A percentile compares a stretch with the other conserved stretches of the same genome.
Evolutionary conservation across 441 rosid species (phyloP).

Genomic region (Codiaeum variegatum): DNA sequence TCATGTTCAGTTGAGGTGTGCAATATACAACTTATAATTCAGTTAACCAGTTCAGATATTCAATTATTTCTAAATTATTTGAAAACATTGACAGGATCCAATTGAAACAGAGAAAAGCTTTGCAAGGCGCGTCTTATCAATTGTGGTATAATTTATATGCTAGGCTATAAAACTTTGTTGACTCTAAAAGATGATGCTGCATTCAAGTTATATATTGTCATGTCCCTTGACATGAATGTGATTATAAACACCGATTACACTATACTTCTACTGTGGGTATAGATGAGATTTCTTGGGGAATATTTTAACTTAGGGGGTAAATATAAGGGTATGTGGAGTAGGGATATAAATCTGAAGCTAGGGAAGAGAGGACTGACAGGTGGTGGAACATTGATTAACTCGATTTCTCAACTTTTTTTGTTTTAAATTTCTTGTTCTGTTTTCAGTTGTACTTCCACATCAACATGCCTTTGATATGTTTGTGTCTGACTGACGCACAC

Average conservation of each 20-base stretch:
- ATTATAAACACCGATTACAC: background rate
- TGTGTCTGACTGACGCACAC: background rate
- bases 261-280: background rate
- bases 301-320: background rate
- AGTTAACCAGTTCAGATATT: constrained; percentile 6
- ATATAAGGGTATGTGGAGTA: background rate
- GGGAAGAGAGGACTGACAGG: background rate
- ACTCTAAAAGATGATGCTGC: background rate
- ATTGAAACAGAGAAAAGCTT: constrained; percentile 79
- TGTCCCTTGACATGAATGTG: background rate
- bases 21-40: constrained; percentile 3
- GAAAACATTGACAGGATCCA: constrained; percentile 62
- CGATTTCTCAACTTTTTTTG: background rate
- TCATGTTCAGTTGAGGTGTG: constrained; percentile 86
- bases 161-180: background rate
- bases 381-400: background rate
- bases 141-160: constrained; percentile 54
- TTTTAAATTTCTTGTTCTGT: no score
- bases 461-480: background rate
- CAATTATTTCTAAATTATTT: constrained; percentile 23
- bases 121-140: constrained; percentile 78
- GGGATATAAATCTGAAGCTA: background rate
- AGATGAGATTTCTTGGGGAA: background rate
- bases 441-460: background rate
- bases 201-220: background rate